phyloP scores from a whole-genome alignment of 108 stramenopile species.

The Asterionellopsis glacialis region DNA sequence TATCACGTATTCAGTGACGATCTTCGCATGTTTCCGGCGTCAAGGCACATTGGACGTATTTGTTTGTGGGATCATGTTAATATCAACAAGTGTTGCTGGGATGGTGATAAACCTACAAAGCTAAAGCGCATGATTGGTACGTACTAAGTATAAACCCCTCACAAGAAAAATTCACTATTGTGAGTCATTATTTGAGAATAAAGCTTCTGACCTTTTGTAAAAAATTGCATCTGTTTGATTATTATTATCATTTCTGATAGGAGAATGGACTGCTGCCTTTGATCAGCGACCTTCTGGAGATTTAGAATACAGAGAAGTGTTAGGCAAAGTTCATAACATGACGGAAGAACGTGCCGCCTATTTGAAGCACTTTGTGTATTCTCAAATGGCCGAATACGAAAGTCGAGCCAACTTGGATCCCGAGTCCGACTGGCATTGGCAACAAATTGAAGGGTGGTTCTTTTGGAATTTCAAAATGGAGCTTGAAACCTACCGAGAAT shows the following conservation, averaged over 20 bases:
- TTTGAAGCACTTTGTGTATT: conserved; percentile 52
- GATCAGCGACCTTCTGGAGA: conserved; percentile 41
- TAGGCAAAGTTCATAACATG: conserved; percentile 31
- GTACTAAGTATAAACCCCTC: too few species aligned
- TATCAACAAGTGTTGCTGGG: conserved; percentile 46
- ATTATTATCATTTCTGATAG: conserved; percentile 45
- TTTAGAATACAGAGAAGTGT: conserved; percentile 20
- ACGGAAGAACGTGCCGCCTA: conserved; percentile 31
- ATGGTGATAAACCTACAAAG: neutral
- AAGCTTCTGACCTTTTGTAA: too few species aligned
- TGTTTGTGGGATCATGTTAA: conserved; percentile 27
- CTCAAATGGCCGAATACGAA: conserved; percentile 69
- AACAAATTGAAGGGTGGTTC: conserved; percentile 47
- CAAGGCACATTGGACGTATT: conserved; percentile 51
- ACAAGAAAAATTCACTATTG: too few species aligned
- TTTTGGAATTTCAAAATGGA: conserved; percentile 66
- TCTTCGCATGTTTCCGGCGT: conserved; percentile 5
- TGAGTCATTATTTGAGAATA: too few species aligned
- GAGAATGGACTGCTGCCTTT: conserved; percentile 64
- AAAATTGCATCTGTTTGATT: conserved; percentile 15
- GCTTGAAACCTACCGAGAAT: conserved; percentile 54
- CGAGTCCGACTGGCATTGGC: too few species aligned
- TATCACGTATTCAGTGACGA: too few species aligned
- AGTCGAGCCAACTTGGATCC: conserved; percentile 3
- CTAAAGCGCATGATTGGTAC: too few species aligned